These are phyloP conservation scores for Trichoderma sp. DNA, from an alignment of 2,329 filamentous ascomycete species.

Conservation along the genomic window DNA sequence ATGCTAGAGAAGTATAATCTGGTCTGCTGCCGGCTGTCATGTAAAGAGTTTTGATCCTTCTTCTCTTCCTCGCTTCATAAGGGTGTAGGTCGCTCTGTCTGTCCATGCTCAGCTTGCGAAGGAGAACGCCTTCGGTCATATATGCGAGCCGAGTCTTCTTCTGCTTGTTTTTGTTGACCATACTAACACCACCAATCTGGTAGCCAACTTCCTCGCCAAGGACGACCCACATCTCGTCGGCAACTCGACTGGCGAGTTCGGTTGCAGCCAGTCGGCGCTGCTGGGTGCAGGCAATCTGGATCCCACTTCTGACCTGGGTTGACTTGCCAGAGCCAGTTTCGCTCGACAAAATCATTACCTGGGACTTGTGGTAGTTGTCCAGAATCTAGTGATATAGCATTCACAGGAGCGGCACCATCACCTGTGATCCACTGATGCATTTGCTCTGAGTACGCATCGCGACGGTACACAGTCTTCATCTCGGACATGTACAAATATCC, in stretches of 20 bases:
- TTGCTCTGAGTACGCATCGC: neutral
- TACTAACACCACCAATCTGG: neutral
- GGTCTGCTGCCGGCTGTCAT: neutral
- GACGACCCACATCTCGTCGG: neutral
- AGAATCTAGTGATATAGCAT: neutral
- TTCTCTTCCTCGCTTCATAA: no score
- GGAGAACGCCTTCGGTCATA: neutral
- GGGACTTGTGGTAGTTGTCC: slow-evolving; percentile 22
- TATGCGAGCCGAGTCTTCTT: neutral
- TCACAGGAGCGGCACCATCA: no score
- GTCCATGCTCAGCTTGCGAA: neutral
- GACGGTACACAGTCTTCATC: neutral
- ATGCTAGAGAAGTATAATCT: neutral
- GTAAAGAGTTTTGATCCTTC: no score
- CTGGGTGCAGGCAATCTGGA: slow-evolving; percentile 87
- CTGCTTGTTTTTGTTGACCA: neutral
- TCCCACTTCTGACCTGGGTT: slow-evolving; percentile 43
- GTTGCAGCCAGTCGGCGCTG: slow-evolving; percentile 52
- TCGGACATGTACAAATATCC: neutral
- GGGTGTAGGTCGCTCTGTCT: neutral
- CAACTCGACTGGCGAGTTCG: neutral
- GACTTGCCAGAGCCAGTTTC: slow-evolving; percentile 27
- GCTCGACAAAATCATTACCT: slow-evolving; percentile 24
- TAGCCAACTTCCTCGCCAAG: neutral
- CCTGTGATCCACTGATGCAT: neutral